These are phyloP conservation scores for Umbelopsis sp. DNA, from an alignment of 192 early-diverging fungal species.

Conservation along the genomic window DNA sequence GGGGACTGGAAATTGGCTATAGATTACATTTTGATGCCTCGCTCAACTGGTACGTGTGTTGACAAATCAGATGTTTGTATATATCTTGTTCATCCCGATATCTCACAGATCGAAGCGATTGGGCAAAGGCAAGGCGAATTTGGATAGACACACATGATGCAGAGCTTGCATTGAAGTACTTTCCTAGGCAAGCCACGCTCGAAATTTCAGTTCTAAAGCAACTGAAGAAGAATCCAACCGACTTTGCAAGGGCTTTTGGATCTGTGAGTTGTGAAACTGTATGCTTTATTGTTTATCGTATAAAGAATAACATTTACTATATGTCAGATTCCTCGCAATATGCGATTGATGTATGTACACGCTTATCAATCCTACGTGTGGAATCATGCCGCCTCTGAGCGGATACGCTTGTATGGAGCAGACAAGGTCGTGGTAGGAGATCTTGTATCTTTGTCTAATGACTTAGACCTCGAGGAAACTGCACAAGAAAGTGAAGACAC, in stretches of 20 bases:
- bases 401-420: conserved; percentile 69
- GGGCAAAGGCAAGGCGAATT: conserved; percentile 62
- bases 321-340: conserved; percentile 75
- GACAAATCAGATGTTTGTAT: not conserved
- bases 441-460: conserved; percentile 60
- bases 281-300: not conserved
- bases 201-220: conserved; percentile 51
- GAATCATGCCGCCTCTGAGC: conserved; percentile 84
- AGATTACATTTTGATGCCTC: conserved; percentile 82
- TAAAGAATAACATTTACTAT: not conserved
- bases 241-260: conserved; percentile 66
- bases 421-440: conserved; percentile 79
- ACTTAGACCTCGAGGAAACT: conserved; percentile 34
- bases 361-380: conserved; percentile 95
- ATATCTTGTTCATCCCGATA: not conserved
- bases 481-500: conserved; percentile 24
- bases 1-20: conserved; percentile 73
- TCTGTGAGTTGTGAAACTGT: conserved; percentile 40
- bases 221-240: conserved; percentile 27
- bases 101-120: conserved; percentile 61
- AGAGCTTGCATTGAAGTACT: conserved; percentile 55
- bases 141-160: conserved; percentile 74
- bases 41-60: conserved; percentile 59
- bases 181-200: conserved; percentile 71
- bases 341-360: conserved; percentile 93